Evolutionary conservation across 345 rosid species (phyloP).

Genomic region (Euphorbia pulcherrima): DNA sequence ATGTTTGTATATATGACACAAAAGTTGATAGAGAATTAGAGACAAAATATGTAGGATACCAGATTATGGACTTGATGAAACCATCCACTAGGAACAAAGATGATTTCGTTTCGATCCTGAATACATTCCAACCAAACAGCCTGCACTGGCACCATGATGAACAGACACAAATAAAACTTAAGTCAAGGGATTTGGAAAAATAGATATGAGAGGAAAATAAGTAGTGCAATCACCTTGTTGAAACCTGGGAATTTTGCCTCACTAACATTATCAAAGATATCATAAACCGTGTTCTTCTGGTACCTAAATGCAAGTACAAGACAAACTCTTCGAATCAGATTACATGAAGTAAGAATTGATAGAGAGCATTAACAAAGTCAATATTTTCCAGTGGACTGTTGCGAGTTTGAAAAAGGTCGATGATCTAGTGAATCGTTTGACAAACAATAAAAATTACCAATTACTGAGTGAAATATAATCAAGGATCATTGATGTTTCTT

Average conservation of each 20-base stretch:
- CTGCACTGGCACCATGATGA: slow-evolving; percentile 37
- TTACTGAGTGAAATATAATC: not conserved
- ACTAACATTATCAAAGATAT: slow-evolving; percentile 56
- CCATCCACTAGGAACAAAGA: slow-evolving; percentile 97
- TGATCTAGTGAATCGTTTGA: not conserved
- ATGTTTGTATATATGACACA: not conserved
- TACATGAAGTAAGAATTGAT: not conserved
- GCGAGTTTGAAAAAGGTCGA: not conserved
- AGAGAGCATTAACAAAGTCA: not conserved
- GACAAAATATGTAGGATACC: slow-evolving; percentile 36
- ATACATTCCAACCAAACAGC: slow-evolving; percentile 77
- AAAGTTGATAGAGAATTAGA: not conserved
- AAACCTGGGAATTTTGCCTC: slow-evolving; percentile 71
- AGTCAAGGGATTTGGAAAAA: not conserved
- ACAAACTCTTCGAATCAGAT: not conserved
- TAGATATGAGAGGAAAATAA: slow-evolving; percentile 15
- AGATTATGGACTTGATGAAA: slow-evolving; percentile 95
- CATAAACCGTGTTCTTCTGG: slow-evolving; percentile 58
- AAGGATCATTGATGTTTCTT: slow-evolving; percentile 1
- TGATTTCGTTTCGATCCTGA: slow-evolving; percentile 66
- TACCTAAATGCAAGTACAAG: slow-evolving; percentile 46
- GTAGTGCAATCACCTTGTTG: slow-evolving; percentile 44
- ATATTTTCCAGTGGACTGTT: not conserved
- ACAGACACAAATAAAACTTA: slow-evolving; percentile 15
- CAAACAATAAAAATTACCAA: not conserved